These are phyloP conservation scores for Ploettnerulaceae sp. DNA, from an alignment of 2,329 filamentous ascomycete genomes.

Conservation along the genomic window DNA sequence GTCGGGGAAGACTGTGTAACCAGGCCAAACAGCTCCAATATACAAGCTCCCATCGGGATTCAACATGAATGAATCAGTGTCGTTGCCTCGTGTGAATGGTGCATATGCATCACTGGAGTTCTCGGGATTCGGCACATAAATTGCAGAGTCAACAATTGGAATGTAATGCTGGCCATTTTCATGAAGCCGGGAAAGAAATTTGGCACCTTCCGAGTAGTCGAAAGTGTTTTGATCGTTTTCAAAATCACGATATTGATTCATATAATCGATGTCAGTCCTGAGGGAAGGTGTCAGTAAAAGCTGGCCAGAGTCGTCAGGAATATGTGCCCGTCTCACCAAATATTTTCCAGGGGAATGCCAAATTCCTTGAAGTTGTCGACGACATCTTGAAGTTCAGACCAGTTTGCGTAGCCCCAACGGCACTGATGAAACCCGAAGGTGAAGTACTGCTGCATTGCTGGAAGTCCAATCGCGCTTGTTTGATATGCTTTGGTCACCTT, in stretches of 20 bases:
- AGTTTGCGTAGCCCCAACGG: constrained; percentile 75
- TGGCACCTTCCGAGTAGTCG: constrained; percentile 50
- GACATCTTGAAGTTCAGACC: constrained; percentile 61
- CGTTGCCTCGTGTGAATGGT: constrained; percentile 57
- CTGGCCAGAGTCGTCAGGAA: constrained; percentile 37
- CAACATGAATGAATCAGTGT: constrained; percentile 49
- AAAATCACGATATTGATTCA: constrained; percentile 57
- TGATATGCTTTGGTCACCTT: constrained; percentile 70
- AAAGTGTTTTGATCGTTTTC: constrained; percentile 56
- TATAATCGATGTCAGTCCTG: constrained; percentile 66
- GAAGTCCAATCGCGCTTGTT: constrained; percentile 59
- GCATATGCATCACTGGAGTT: constrained; percentile 61
- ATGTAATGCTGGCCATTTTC: constrained; percentile 55
- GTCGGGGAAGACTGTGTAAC: constrained; percentile 64
- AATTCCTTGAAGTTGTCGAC: constrained; percentile 61
- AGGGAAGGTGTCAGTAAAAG: constrained; percentile 22
- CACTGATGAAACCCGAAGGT: constrained; percentile 80
- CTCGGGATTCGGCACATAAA: constrained; percentile 66
- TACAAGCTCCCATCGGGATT: constrained; percentile 53
- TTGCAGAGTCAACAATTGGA: constrained; percentile 67
- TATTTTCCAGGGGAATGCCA: constrained; percentile 65
- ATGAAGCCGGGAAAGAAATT: constrained; percentile 59
- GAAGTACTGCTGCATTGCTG: constrained; percentile 77
- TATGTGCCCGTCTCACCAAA: constrained; percentile 60
- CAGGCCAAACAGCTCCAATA: constrained; percentile 68